phyloP scores from a whole-genome alignment of 371 early-diverging fungal species.

The Apophysomyces elegans region DNA sequence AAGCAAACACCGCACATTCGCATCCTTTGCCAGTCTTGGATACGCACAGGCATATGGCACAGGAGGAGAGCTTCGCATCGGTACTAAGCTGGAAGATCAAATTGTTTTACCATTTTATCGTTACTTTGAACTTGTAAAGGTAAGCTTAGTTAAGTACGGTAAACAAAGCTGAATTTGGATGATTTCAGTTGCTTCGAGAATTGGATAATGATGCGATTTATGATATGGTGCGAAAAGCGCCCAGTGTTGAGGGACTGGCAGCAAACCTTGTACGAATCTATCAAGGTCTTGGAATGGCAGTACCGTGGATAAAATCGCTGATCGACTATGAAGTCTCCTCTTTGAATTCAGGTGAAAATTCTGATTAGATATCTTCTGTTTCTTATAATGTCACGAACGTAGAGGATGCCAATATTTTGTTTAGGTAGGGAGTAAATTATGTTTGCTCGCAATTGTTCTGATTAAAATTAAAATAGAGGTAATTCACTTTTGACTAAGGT shows the following conservation, averaged over 20 bases:
- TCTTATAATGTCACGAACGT: background rate
- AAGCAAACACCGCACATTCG: slow-evolving; percentile 32
- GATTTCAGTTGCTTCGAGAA: slow-evolving; percentile 43
- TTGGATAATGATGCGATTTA: slow-evolving; percentile 54
- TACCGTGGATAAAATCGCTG: slow-evolving; percentile 62
- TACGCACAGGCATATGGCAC: slow-evolving; percentile 26
- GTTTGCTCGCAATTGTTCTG: background rate
- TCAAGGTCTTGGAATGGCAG: slow-evolving; percentile 45
- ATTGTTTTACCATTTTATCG: slow-evolving; percentile 47
- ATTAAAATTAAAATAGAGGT: slow-evolving; percentile 51
- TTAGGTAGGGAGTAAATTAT: slow-evolving; percentile 29
- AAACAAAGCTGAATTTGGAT: background rate
- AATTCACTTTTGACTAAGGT: slow-evolving; percentile 81
- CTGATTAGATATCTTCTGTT: background rate
- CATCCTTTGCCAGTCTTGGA: slow-evolving; percentile 35
- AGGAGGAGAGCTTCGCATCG: slow-evolving; percentile 61
- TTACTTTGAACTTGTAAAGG: slow-evolving; percentile 40
- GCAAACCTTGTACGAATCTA: slow-evolving; percentile 60
- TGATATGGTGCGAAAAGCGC: slow-evolving; percentile 43
- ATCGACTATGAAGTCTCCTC: slow-evolving; percentile 65
- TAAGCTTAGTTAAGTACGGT: slow-evolving; percentile 16
- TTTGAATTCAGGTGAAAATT: slow-evolving; percentile 42
- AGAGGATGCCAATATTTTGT: slow-evolving; percentile 61
- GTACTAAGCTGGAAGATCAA: slow-evolving; percentile 62
- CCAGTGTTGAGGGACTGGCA: slow-evolving; percentile 62